Percentiles rank a stretch among this genome's conserved stretches.
These are phyloP conservation scores for Cercis canadensis DNA, from an alignment of 306 rosid species.

Conservation along the genomic window DNA sequence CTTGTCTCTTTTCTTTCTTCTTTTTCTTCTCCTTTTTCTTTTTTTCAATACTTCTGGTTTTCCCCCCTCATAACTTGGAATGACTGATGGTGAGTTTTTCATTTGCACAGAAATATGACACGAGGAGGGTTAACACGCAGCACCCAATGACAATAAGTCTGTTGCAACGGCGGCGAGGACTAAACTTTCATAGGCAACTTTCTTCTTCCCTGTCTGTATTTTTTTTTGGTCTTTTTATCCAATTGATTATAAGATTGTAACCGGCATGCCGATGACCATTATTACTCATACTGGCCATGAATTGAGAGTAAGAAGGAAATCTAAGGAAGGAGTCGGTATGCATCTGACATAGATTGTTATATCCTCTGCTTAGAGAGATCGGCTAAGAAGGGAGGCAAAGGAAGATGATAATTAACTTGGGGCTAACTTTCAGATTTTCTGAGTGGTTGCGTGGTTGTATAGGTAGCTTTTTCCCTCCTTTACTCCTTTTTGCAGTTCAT, in stretches of 20 bases:
- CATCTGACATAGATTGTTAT: conserved; percentile 83
- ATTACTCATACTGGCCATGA: conserved; percentile 49
- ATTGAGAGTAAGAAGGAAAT: conserved; percentile 43
- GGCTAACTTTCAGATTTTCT: conserved; percentile 79
- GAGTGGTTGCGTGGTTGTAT: conserved; percentile 89
- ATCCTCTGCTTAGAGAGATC: conserved; percentile 69
- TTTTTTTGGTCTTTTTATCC: conserved; percentile 35
- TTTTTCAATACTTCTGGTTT: not conserved
- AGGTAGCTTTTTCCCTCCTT: conserved; percentile 62
- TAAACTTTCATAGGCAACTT: conserved; percentile 48
- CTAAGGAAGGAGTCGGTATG: conserved; percentile 61
- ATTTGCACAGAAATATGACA: conserved; percentile 66
- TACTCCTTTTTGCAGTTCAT: conserved; percentile 55
- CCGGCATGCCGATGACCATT: conserved; percentile 62
- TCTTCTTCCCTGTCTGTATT: conserved; percentile 43
- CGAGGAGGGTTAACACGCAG: conserved; percentile 96
- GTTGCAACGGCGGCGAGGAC: conserved; percentile 42
- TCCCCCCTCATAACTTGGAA: not conserved
- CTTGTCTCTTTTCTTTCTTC: too few species aligned
- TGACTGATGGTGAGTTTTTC: conserved; percentile 38
- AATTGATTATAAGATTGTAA: conserved; percentile 70
- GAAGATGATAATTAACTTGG: conserved; percentile 69
- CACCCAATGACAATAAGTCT: conserved; percentile 75
- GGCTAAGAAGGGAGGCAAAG: conserved; percentile 53
- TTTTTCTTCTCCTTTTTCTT: not conserved